Evolutionary conservation across 768 basidiomycete genomes (phyloP), one percentile per base, ranked within the genome.

Genomic region (Piloderma croceum): DNA sequence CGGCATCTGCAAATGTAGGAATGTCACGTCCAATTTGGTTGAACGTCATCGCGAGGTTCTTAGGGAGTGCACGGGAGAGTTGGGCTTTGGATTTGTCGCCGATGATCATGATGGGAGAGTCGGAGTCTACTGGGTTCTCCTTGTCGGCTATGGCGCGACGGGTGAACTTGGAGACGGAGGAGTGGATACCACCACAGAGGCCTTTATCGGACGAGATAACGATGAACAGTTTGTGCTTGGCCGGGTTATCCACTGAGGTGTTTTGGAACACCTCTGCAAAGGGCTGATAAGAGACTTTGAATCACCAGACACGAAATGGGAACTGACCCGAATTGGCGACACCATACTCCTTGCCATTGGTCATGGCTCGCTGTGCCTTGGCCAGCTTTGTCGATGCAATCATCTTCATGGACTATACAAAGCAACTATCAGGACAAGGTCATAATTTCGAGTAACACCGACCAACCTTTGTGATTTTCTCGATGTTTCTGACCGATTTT

Each of bases 141-240:
- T 70, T 67, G 53, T 77, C 74, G 22, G 61, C 65, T 41, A 93
- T 56, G 22, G 77, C 83, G 42, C 76, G 77, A 51, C 89, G 87
- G 37, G 90, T 87, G 41, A 81, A 79, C 68, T 97, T 96, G 52
- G 85, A 76, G 59, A 98, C 89, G 39, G 90, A 91, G 31, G 94
- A 98, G 73, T 98, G 94, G 57, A 99, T 94, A 76, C 96, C 94
- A 69, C 96, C 94, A 60, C 94, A 99, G 43, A 99, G 89, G 68
- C 96, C 94, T 70, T 93, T 92, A 81, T 98, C 94, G 41, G 94
- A 97, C 34, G 94, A 96, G 57, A 96, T 66, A 61, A 93, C 90
- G 51, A 98, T 62, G 72, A 94, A 92, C 51, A 98, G 90, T 59
- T 86, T 88, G 61, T 77, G 80, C 57, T 81, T 73, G 33, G 78